These are phyloP conservation scores for Rhododendron ferrugineum DNA, from an alignment of 148 eudicot species.

Conservation along the genomic window DNA sequence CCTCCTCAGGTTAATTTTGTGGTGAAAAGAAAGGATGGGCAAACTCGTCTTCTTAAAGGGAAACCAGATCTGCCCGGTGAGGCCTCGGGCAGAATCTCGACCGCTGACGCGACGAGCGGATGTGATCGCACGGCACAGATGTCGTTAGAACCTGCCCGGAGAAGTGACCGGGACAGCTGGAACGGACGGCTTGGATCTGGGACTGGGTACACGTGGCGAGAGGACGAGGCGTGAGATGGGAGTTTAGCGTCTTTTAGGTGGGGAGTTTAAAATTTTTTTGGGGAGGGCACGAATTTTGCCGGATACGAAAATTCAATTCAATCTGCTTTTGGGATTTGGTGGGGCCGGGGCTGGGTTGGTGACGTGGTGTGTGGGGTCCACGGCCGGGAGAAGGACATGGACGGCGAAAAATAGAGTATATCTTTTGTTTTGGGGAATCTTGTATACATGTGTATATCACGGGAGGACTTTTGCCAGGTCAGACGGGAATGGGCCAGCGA, in stretches of 20 bases:
- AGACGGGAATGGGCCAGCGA: background rate
- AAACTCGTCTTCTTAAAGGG: slow-evolving; percentile 45
- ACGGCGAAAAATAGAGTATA: background rate
- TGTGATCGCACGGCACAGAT: slow-evolving; percentile 18
- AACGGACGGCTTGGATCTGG: slow-evolving; percentile 28
- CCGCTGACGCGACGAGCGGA: slow-evolving; percentile 17
- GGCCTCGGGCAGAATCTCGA: slow-evolving; percentile 25
- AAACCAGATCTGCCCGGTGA: slow-evolving; percentile 46
- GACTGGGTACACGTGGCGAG: slow-evolving; percentile 18
- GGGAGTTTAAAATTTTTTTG: background rate
- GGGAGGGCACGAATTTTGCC: background rate
- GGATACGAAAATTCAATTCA: background rate
- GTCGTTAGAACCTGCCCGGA: background rate
- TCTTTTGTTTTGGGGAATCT: background rate
- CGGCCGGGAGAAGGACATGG: background rate
- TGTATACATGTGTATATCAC: background rate
- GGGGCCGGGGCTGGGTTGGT: background rate
- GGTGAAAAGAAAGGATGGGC: slow-evolving; percentile 1
- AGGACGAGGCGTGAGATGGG: background rate
- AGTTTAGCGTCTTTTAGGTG: background rate
- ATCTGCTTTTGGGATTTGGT: background rate
- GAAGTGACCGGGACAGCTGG: slow-evolving; percentile 27
- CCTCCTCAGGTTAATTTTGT: background rate
- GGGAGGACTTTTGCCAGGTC: background rate
- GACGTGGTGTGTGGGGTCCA: background rate